A percentile compares a stretch with the other conserved stretches of the same genome.
Conservation (phyloP, 1,139 yeast species). For the Blastobotrys capitulatus region DNA sequence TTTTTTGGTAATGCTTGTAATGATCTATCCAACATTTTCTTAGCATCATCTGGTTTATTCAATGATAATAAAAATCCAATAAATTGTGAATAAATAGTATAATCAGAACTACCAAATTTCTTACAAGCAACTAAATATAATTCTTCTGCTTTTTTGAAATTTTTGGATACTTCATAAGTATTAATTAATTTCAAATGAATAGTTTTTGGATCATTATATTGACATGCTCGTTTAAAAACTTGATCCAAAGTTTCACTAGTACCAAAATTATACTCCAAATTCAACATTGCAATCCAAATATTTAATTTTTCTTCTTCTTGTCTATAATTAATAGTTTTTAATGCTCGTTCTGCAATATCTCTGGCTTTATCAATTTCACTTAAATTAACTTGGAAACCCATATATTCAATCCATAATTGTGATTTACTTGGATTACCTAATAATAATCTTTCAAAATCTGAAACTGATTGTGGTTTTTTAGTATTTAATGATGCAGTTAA, state of each 20-base stretch:
- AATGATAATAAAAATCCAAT: slow-evolving; percentile 68
- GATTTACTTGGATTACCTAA: slow-evolving; percentile 94
- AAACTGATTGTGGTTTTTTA: slow-evolving; percentile 83
- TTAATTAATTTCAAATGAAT: slow-evolving; percentile 77
- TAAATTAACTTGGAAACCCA: slow-evolving; percentile 94
- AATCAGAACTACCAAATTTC: slow-evolving; percentile 63
- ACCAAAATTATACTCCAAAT: slow-evolving; percentile 92
- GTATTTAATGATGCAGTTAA: slow-evolving; percentile 78
- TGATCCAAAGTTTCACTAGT: slow-evolving; percentile 75
- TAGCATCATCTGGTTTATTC: slow-evolving; percentile 50
- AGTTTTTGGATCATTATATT: slow-evolving; percentile 80
- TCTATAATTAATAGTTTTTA: slow-evolving; percentile 82
- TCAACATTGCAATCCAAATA: slow-evolving; percentile 92
- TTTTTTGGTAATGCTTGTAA: slow-evolving; percentile 68
- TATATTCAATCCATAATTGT: slow-evolving; percentile 92
- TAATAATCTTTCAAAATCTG: slow-evolving; percentile 86
- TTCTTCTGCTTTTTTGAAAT: slow-evolving; percentile 63
- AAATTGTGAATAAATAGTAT: slow-evolving; percentile 50
- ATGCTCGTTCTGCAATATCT: slow-evolving; percentile 86
- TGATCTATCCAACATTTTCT: slow-evolving; percentile 65
- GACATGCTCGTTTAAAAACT: slow-evolving; percentile 75
- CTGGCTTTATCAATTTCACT: slow-evolving; percentile 94
- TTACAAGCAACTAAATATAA: slow-evolving; percentile 64
- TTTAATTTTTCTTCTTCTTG: slow-evolving; percentile 92
- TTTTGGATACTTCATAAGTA: slow-evolving; percentile 67